Evolutionary conservation across 1,139 yeast species (phyloP).

Genomic region (Spencermartinsiella ligniputridi): DNA sequence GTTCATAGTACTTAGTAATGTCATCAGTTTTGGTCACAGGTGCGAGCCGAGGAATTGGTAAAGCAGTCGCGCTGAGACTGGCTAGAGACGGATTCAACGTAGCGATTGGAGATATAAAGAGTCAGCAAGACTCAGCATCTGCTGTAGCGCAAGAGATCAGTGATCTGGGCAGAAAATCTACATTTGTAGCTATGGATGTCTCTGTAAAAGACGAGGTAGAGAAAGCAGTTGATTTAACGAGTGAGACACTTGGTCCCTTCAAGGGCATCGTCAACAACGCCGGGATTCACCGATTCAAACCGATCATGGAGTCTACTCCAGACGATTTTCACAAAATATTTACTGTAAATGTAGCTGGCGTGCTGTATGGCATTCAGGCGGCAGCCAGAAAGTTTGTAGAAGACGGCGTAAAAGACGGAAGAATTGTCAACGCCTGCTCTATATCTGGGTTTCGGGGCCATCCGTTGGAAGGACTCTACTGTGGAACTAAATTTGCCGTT

Average conservation of each 20-base stretch:
- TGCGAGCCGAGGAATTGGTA: conserved; percentile 38
- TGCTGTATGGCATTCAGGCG: conserved; percentile 20
- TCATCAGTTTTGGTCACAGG: conserved; percentile 31
- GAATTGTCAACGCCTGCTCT: conserved; percentile 17
- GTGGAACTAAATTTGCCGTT: conserved; percentile 20
- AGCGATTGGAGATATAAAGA: conserved; percentile 19
- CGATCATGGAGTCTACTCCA: conserved; percentile 14
- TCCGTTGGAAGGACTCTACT: conserved; percentile 16
- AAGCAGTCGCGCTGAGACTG: conserved; percentile 34
- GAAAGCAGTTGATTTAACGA: neutral
- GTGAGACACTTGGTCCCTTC: conserved; percentile 6
- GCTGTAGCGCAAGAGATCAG: conserved; percentile 1
- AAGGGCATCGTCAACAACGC: conserved; percentile 11
- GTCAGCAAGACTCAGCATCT: conserved; percentile 5
- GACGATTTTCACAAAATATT: conserved; percentile 18
- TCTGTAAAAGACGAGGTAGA: conserved; percentile 6
- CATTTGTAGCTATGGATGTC: neutral
- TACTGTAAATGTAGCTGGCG: conserved; percentile 23
- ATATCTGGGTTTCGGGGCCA: conserved; percentile 11
- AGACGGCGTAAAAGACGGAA: conserved; percentile 12
- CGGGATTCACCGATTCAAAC: conserved; percentile 11
- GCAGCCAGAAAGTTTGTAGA: neutral
- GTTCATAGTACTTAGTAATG: too few species aligned
- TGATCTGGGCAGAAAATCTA: conserved; percentile 2
- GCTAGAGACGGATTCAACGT: conserved; percentile 28